Percentiles rank a stretch among this genome's conserved stretches.
phyloP scores from a whole-genome alignment of 331 rosid genomes.

The Quercus lobata region DNA sequence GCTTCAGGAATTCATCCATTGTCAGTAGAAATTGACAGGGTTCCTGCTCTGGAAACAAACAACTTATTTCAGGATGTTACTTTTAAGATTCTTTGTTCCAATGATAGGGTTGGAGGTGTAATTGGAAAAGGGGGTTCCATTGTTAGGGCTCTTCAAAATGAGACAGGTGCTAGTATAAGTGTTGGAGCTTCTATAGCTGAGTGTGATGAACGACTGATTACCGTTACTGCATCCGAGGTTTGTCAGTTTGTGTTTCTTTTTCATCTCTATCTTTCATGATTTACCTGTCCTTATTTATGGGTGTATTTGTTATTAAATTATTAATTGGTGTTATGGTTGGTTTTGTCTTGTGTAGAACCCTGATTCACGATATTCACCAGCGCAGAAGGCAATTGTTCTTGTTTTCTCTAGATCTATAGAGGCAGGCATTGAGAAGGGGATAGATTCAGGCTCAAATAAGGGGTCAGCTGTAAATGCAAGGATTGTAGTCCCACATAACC shows the following conservation, averaged over 20 bases:
- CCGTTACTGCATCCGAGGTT: constrained; percentile 86
- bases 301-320: constrained; percentile 3
- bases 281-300: not conserved
- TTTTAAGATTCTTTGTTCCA: constrained; percentile 78
- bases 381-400: constrained; percentile 87
- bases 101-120: constrained; percentile 82
- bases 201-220: constrained; percentile 77
- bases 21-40: constrained; percentile 55
- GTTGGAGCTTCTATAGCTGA: constrained; percentile 61
- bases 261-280: constrained; percentile 1
- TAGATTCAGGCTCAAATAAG: constrained; percentile 47
- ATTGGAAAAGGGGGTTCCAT: constrained; percentile 93
- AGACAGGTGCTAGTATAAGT: constrained; percentile 81
- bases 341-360: constrained; percentile 48
- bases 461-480: constrained; percentile 63
- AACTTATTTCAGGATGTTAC: constrained; percentile 55
- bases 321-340: constrained; percentile 5
- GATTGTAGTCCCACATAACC: constrained; percentile 72
- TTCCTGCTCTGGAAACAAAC: constrained; percentile 44
- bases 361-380: constrained; percentile 86
- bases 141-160: constrained; percentile 80
- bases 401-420: constrained; percentile 79
- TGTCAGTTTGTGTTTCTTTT: constrained; percentile 15
- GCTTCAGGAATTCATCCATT: constrained; percentile 53
- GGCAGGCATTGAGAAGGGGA: constrained; percentile 64